Conservation (phyloP, 306 rosid genomes). For the Rubus idaeus region DNA sequence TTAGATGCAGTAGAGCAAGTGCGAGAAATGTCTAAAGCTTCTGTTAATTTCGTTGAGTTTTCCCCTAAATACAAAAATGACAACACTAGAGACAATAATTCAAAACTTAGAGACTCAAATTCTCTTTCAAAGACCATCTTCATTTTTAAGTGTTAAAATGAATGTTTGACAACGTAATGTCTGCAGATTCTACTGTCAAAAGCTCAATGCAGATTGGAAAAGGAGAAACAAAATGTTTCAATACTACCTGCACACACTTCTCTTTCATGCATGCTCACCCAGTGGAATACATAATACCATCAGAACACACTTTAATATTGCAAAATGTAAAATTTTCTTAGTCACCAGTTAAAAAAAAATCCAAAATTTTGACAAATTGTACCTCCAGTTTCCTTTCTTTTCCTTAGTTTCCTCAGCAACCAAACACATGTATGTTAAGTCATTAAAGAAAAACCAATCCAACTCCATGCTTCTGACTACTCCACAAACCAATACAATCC, state of each 20-base stretch:
- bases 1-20: not conserved
- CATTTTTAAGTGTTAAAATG: not conserved
- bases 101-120: not conserved
- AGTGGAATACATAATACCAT: too few species aligned
- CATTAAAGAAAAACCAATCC: not conserved
- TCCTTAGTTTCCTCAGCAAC: not conserved
- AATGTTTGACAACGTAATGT: not conserved
- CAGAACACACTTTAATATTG: too few species aligned
- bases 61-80: not conserved
- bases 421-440: not conserved
- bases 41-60: not conserved
- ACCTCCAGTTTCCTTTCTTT: not conserved
- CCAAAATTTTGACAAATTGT: not conserved
- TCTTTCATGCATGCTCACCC: not conserved
- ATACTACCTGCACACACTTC: not conserved
- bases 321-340: not conserved
- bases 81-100: not conserved
- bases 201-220: not conserved
- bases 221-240: not conserved
- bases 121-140: not conserved
- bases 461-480: not conserved
- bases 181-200: not conserved
- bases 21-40: not conserved
- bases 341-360: not conserved
- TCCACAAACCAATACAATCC: conserved; percentile 6